Evolutionary conservation across 371 early-diverging fungal species (phyloP).

Genomic region (Dinochytrium kinnereticum): DNA sequence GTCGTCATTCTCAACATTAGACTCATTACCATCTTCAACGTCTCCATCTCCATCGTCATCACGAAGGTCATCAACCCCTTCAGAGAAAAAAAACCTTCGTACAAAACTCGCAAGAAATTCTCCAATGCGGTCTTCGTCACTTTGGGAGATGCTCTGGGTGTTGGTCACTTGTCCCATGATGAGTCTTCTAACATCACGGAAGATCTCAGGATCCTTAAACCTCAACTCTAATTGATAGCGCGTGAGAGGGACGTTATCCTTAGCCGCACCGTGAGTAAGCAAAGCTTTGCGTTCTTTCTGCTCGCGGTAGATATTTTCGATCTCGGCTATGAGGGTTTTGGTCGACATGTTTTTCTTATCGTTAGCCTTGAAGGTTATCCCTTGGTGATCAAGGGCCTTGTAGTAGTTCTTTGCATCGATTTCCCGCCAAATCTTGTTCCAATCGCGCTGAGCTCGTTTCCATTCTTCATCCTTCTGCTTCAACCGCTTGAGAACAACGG

Average conservation of each 20-base stretch:
- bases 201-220: constrained; percentile 66
- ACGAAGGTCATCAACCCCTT: constrained; percentile 41
- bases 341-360: constrained; percentile 83
- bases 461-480: constrained; percentile 99
- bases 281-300: constrained; percentile 44
- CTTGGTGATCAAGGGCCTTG: constrained; percentile 95
- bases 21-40: background rate
- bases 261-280: constrained; percentile 24
- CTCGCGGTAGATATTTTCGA: constrained; percentile 75
- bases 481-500: constrained; percentile 93
- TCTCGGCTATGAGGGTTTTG: constrained; percentile 82
- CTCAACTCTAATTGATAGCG: constrained; percentile 67
- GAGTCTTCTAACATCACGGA: constrained; percentile 70
- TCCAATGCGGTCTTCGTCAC: constrained; percentile 70
- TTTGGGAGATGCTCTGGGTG: constrained; percentile 32
- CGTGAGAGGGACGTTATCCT: constrained; percentile 32
- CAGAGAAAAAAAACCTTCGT: constrained; percentile 70
- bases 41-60: constrained; percentile 27
- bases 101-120: constrained; percentile 79
- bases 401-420: constrained; percentile 93
- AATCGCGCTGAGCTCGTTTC: constrained; percentile 82
- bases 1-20: constrained; percentile 21
- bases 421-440: constrained; percentile 97
- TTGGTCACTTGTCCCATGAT: constrained; percentile 33
- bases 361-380: constrained; percentile 83